A percentile compares a stretch with the other conserved stretches of the same genome.
phyloP scores from a whole-genome alignment of 2,329 filamentous ascomycete genomes.

The Fusarium sp. region DNA sequence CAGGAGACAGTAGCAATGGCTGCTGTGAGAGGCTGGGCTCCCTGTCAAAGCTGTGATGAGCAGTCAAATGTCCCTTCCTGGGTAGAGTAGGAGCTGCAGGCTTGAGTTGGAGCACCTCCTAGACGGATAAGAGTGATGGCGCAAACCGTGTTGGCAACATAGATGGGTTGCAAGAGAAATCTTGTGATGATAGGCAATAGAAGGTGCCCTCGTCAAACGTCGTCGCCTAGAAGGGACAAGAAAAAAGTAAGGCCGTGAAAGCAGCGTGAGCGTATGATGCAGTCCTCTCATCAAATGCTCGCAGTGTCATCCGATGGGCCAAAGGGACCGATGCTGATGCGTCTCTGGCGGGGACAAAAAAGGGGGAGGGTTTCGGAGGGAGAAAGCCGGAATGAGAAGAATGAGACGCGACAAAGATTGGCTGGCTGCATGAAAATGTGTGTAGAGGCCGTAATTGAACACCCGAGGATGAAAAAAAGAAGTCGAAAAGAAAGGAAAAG shows the following conservation, averaged over 20 bases:
- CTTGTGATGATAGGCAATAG: neutral
- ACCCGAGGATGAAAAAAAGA: slow-evolving; percentile 4
- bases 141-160: neutral
- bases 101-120: slow-evolving; percentile 5
- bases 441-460: neutral
- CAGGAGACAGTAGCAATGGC: slow-evolving; percentile 21
- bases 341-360: slow-evolving; percentile 28
- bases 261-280: neutral
- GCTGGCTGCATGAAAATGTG: neutral
- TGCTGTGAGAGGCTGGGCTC: slow-evolving; percentile 12
- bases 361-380: slow-evolving; percentile 22
- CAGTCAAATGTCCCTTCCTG: slow-evolving; percentile 9
- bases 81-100: slow-evolving; percentile 9
- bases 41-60: slow-evolving; percentile 10
- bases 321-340: slow-evolving; percentile 22
- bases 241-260: slow-evolving; percentile 9
- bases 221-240: neutral
- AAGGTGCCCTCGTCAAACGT: neutral
- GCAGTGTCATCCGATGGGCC: slow-evolving; percentile 27
- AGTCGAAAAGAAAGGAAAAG: slow-evolving; percentile 12
- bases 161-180: neutral
- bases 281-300: slow-evolving; percentile 18
- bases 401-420: slow-evolving; percentile 19
- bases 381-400: slow-evolving; percentile 24
- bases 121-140: slow-evolving; percentile 3